Evolutionary conservation across 148 eudicot genomes (phyloP).

Genomic region (Euryodendron excelsum): DNA sequence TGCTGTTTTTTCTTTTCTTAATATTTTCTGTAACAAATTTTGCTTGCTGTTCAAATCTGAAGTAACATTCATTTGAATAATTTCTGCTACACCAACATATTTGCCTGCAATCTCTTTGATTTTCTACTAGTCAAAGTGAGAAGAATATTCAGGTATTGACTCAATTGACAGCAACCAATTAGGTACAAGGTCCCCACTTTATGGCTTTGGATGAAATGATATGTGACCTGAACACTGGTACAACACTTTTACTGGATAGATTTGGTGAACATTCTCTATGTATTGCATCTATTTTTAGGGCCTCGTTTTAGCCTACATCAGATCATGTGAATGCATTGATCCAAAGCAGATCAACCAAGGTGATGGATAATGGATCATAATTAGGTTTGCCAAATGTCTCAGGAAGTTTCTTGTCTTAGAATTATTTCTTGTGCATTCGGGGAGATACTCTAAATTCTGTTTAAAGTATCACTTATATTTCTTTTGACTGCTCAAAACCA

Average conservation of each 20-base stretch:
- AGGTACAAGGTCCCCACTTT: not conserved
- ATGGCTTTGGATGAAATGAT: not conserved
- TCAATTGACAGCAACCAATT: not conserved
- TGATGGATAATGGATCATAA: not conserved
- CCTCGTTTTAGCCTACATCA: not conserved
- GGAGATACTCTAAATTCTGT: not conserved
- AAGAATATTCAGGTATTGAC: not conserved
- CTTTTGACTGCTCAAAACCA: not conserved
- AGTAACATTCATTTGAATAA: too few relatives aligned
- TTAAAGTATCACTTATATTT: not conserved
- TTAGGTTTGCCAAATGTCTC: not conserved
- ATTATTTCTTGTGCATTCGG: too few relatives aligned
- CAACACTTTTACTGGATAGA: not conserved
- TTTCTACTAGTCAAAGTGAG: not conserved
- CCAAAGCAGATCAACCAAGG: not conserved
- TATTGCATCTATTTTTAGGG: not conserved
- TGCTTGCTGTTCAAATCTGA: not conserved
- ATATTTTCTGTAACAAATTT: not conserved
- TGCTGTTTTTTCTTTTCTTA: not conserved
- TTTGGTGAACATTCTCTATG: not conserved
- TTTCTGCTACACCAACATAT: not conserved
- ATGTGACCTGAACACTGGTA: not conserved
- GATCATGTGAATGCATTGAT: not conserved
- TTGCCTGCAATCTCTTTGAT: not conserved
- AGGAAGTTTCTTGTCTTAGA: not conserved